A percentile compares a stretch with the other conserved stretches of the same genome.
Evolutionary conservation across 495 filamentous ascomycete genomes (phyloP).

Genomic region (Aspergillus cavernicola): DNA sequence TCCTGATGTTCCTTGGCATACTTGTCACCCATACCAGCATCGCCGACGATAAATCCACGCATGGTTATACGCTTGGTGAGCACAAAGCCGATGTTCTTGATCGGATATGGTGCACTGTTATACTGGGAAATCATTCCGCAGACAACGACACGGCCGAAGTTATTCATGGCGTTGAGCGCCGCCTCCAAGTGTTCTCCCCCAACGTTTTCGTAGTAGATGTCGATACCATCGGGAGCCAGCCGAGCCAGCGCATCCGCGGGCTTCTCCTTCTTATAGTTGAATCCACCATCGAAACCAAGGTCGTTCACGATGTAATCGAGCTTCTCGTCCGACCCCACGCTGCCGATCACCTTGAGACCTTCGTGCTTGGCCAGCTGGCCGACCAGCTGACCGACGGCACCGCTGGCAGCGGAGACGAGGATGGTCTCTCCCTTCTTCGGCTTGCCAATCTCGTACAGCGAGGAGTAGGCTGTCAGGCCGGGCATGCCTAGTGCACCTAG

Average conservation of each 20-base stretch:
- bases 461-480: conserved; percentile 77
- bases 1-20: conserved; percentile 75
- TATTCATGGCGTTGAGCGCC: conserved; percentile 64
- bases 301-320: conserved; percentile 62
- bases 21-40: conserved; percentile 62
- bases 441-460: conserved; percentile 76
- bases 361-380: conserved; percentile 85
- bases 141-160: conserved; percentile 64
- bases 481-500: conserved; percentile 83
- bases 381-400: conserved; percentile 81
- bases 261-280: conserved; percentile 77
- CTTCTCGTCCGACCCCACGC: conserved; percentile 66
- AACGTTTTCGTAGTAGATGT: conserved; percentile 97
- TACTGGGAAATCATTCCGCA: conserved; percentile 78
- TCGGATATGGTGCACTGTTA: conserved; percentile 63
- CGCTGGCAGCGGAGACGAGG: conserved; percentile 76
- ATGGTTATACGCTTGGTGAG: conserved; percentile 56
- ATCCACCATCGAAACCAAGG: conserved; percentile 65
- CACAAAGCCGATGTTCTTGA: conserved; percentile 59
- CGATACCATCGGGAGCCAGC: conserved; percentile 77
- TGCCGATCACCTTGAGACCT: conserved; percentile 79
- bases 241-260: conserved; percentile 65
- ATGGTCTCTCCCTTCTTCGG: conserved; percentile 88
- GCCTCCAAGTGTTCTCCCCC: conserved; percentile 86
- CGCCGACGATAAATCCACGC: conserved; percentile 76